Evolutionary conservation across 176 grass and related monocot genomes (phyloP), one percentile per base, ranked within the genome.

Genomic region (Hordeum marinum): DNA sequence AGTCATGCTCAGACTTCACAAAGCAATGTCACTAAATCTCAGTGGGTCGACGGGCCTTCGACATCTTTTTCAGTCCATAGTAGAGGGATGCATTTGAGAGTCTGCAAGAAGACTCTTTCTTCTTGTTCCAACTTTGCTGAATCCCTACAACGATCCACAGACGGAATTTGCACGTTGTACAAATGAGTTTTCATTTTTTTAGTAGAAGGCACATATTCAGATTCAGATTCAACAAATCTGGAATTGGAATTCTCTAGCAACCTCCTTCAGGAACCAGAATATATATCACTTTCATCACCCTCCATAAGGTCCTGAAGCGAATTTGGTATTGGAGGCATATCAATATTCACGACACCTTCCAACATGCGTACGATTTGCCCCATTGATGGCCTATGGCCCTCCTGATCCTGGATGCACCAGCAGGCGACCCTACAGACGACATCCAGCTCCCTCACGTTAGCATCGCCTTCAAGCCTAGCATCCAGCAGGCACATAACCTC

Each of bases 401-500:
- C 72, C 0, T 7, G 12, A 31, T 75, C 67, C n/a, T 89, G 82
- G 9, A 89, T 85, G 66, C 82, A 85, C 76, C 82, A 89, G 4
- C 55, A 54, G 11, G 76, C 58, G n/a, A 85, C 27, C 24, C 71
- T 89, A 43, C 45, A 85, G 15, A 57, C 42, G 35, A 3, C n/a
- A 21, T 58, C 36, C 9, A 89, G 68, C 34, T 81, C 43, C 31
- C 18, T 5, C 36, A 34, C 41, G 65, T 81, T 41, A 15, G 31
- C 82, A 75, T 75, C 42, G 1, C 75, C 68, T 41, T 62, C 66
- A 18, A 85, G 54, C 64, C 12, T 37, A 54, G 25, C 23, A 67
- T 76, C 76, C 48, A 89, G 14, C 68, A 85, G 57, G 25, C 87
- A 80, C 25, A 61, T 1, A 76, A 76, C 76, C 20, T 89, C 77